Evolutionary conservation across 2,329 filamentous ascomycete species (phyloP).

Genomic region (Cercospora sp.): DNA sequence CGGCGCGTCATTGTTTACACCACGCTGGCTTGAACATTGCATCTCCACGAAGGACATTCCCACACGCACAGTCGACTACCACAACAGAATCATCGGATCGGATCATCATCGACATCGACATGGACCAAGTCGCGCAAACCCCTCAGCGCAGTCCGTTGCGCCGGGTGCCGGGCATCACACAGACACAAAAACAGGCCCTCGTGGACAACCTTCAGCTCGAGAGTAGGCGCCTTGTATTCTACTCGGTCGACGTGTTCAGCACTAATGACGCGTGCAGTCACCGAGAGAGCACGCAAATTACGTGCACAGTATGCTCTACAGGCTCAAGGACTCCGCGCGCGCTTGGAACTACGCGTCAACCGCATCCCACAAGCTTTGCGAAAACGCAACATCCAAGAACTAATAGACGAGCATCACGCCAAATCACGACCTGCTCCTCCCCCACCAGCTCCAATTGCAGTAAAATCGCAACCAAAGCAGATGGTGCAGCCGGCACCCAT

Average conservation of each 20-base stretch:
- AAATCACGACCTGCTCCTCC: slow-evolving; percentile 32
- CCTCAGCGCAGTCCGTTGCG: slow-evolving; percentile 27
- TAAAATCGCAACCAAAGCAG: slow-evolving; percentile 17
- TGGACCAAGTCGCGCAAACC: slow-evolving; percentile 22
- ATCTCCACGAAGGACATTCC: neutral
- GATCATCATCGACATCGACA: slow-evolving; percentile 4
- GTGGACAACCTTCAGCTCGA: slow-evolving; percentile 89
- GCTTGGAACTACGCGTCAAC: slow-evolving; percentile 90
- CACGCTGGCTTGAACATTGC: neutral
- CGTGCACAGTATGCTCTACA: slow-evolving; percentile 87
- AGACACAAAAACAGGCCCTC: slow-evolving; percentile 75
- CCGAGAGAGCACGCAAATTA: slow-evolving; percentile 81
- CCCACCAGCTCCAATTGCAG: slow-evolving; percentile 23
- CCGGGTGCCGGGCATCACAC: slow-evolving; percentile 38
- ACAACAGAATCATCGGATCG: neutral
- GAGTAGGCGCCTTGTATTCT: slow-evolving; percentile 53
- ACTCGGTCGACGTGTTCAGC: slow-evolving; percentile 15
- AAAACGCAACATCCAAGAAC: slow-evolving; percentile 77
- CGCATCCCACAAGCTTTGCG: slow-evolving; percentile 80
- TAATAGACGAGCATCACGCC: slow-evolving; percentile 58
- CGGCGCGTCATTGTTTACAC: slow-evolving; percentile 12
- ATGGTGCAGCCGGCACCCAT: slow-evolving; percentile 12
- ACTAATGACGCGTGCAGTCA: slow-evolving; percentile 58
- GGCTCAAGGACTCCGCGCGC: slow-evolving; percentile 77
- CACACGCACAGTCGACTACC: neutral